A percentile compares a stretch with the other conserved stretches of the same genome.
These are phyloP conservation scores for Penicillium chermesinum DNA, from an alignment of 495 filamentous ascomycete genomes.

Conservation along the genomic window DNA sequence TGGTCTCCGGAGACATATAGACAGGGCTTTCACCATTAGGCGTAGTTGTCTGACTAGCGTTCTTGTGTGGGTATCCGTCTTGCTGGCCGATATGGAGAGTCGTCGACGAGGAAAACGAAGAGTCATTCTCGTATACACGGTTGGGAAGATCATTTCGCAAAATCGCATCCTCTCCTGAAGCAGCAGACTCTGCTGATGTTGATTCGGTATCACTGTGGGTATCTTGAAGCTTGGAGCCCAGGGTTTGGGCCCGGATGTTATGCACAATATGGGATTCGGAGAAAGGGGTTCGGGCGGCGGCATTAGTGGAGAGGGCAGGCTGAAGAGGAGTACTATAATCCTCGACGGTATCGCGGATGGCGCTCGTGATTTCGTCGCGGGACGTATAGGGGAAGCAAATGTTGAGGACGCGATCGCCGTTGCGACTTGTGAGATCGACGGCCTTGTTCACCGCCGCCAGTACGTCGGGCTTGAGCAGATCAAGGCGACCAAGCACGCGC, in stretches of 20 bases:
- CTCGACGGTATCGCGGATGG: conserved; percentile 77
- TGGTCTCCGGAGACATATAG: conserved; percentile 70
- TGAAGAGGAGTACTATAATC: conserved; percentile 68
- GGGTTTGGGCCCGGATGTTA: conserved; percentile 62
- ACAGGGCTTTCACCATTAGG: conserved; percentile 20
- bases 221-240: conserved; percentile 39
- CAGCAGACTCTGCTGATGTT: conserved; percentile 28
- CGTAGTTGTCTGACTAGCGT: conserved; percentile 16
- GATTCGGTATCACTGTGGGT: conserved; percentile 34
- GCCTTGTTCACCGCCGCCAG: conserved; percentile 80
- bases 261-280: conserved; percentile 81
- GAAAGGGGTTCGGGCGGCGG: conserved; percentile 60
- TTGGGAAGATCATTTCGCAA: conserved; percentile 25
- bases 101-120: conserved; percentile 50
- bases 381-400: conserved; percentile 98
- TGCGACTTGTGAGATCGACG: conserved; percentile 73
- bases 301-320: conserved; percentile 23
- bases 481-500: conserved; percentile 73
- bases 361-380: conserved; percentile 90
- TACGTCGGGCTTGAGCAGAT: conserved; percentile 78
- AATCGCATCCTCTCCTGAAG: conserved; percentile 29
- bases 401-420: conserved; percentile 80
- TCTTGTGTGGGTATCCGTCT: conserved; percentile 30
- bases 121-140: conserved; percentile 50
- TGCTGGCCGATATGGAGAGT: conserved; percentile 41